phyloP scores from a whole-genome alignment of 2,329 filamentous ascomycete genomes.

The Rhynchosporium secalis region DNA sequence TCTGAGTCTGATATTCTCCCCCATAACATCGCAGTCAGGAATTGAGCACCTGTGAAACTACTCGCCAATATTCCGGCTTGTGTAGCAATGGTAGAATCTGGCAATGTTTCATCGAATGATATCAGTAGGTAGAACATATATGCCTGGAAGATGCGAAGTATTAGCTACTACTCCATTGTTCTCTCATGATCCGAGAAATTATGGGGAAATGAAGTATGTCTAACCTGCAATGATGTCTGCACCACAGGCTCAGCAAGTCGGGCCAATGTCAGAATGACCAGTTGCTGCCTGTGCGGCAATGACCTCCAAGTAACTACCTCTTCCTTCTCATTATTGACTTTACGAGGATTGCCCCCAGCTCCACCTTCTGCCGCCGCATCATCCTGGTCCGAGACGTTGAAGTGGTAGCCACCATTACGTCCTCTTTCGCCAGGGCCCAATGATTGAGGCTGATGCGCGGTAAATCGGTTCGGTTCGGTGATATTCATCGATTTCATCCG shows the following conservation, averaged over 20 bases:
- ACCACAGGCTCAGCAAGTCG: constrained; percentile 80
- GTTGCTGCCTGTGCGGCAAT: constrained; percentile 60
- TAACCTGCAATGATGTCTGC: constrained; percentile 59
- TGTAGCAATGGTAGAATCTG: constrained; percentile 66
- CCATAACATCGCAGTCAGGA: constrained; percentile 70
- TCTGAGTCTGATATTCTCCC: constrained; percentile 62
- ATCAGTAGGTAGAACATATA: constrained; percentile 87
- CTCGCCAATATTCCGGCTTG: constrained; percentile 79
- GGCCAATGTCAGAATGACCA: constrained; percentile 74
- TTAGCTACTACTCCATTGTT: background rate
- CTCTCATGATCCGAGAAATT: too few species aligned
- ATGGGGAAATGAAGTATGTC: constrained; percentile 39
- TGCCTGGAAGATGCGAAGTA: constrained; percentile 42
- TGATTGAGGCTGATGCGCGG: constrained; percentile 10
- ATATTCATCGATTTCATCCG: constrained; percentile 21
- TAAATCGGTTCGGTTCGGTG: constrained; percentile 3
- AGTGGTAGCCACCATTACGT: constrained; percentile 14
- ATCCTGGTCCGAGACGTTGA: constrained; percentile 22
- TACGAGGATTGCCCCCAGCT: background rate
- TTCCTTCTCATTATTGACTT: constrained; percentile 16
- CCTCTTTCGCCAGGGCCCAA: constrained; percentile 2
- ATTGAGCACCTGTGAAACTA: constrained; percentile 80
- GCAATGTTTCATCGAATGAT: constrained; percentile 62
- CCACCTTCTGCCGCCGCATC: constrained; percentile 22
- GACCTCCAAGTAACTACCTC: constrained; percentile 22